phyloP scores from a whole-genome alignment of 306 rosid genomes.

The Quercus mongolica region DNA sequence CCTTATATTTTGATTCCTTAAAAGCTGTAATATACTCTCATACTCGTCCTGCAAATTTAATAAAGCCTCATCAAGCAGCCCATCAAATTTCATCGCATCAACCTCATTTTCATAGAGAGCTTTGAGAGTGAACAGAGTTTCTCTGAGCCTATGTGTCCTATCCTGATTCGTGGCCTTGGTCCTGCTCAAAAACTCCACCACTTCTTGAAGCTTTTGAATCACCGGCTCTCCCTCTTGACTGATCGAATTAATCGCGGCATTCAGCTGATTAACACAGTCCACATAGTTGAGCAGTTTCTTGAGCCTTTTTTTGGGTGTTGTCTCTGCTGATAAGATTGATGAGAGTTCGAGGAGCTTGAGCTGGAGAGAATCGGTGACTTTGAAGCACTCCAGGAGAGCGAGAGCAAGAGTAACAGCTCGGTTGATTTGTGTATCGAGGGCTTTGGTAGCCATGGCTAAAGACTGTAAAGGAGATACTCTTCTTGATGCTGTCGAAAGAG shows the following conservation, averaged over 20 bases:
- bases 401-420: slow-evolving; percentile 77
- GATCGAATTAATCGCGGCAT: slow-evolving; percentile 39
- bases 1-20: slow-evolving; percentile 43
- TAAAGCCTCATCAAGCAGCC: slow-evolving; percentile 71
- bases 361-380: slow-evolving; percentile 55
- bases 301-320: slow-evolving; percentile 26
- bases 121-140: slow-evolving; percentile 63
- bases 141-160: slow-evolving; percentile 54
- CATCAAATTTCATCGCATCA: slow-evolving; percentile 76
- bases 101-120: slow-evolving; percentile 73
- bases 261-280: slow-evolving; percentile 56
- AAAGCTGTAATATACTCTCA: slow-evolving; percentile 46
- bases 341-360: slow-evolving; percentile 38
- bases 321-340: slow-evolving; percentile 31
- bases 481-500: slow-evolving; percentile 46
- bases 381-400: slow-evolving; percentile 52
- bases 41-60: slow-evolving; percentile 75
- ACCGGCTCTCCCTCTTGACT: slow-evolving; percentile 64
- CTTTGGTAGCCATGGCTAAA: slow-evolving; percentile 70
- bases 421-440: slow-evolving; percentile 69
- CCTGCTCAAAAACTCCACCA: slow-evolving; percentile 84
- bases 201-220: slow-evolving; percentile 84
- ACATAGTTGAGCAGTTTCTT: slow-evolving; percentile 45
- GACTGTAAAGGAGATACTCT: slow-evolving; percentile 68
- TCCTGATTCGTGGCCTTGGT: slow-evolving; percentile 69